A percentile compares a stretch with the other conserved stretches of the same genome.
These are phyloP conservation scores for Syncephalastrum contaminatum DNA, from an alignment of 371 early-diverging fungal genomes.

Conservation along the genomic window DNA sequence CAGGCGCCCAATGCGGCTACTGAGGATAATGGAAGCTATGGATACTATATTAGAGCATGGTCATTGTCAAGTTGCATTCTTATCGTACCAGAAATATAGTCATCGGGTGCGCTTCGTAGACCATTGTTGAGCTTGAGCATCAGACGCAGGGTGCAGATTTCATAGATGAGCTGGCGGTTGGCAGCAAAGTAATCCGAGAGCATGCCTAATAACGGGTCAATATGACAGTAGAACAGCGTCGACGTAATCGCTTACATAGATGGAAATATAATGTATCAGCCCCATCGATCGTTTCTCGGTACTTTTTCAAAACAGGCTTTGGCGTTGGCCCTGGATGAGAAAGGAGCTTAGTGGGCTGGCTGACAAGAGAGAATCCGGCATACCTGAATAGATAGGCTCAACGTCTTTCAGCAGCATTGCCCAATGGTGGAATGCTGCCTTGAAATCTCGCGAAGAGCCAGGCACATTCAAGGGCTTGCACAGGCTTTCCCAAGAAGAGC, in stretches of 20 bases:
- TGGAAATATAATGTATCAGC: slow-evolving; percentile 41
- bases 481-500: slow-evolving; percentile 59
- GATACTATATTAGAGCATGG: not conserved
- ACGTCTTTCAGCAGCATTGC: slow-evolving; percentile 41
- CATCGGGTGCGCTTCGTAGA: slow-evolving; percentile 19
- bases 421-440: slow-evolving; percentile 59
- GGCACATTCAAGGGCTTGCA: slow-evolving; percentile 34
- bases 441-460: slow-evolving; percentile 37
- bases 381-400: slow-evolving; percentile 22
- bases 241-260: slow-evolving; percentile 18
- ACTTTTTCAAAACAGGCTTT: slow-evolving; percentile 16
- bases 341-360: not conserved
- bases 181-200: slow-evolving; percentile 51
- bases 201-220: slow-evolving; percentile 22
- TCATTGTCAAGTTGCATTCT: not conserved
- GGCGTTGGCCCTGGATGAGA: slow-evolving; percentile 10
- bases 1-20: slow-evolving; percentile 47
- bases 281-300: slow-evolving; percentile 30
- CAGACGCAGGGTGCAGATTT: slow-evolving; percentile 43
- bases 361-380: not conserved
- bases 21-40: slow-evolving; percentile 51
- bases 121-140: slow-evolving; percentile 50
- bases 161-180: slow-evolving; percentile 38
- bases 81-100: slow-evolving; percentile 27
- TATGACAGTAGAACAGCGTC: not conserved